phyloP scores from a whole-genome alignment of 2,329 filamentous ascomycete species.

The Penicillium polonicum region DNA sequence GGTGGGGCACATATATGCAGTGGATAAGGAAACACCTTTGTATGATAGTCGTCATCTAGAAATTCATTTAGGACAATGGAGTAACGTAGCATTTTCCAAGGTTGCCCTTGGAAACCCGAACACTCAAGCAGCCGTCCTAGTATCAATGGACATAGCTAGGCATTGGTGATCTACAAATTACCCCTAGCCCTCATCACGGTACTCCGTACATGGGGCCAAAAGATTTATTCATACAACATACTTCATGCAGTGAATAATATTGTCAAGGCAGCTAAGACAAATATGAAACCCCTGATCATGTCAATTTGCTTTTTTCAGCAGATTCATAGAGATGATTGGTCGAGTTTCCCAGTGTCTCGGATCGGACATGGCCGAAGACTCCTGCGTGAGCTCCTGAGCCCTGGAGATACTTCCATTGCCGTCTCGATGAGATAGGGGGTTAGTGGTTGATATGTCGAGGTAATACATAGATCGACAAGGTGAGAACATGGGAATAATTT shows the following conservation, averaged over 20 bases:
- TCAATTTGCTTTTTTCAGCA: background rate
- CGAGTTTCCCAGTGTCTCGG: background rate
- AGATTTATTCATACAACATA: background rate
- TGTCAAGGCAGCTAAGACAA: too few relatives aligned
- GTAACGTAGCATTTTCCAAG: background rate
- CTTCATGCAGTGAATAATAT: background rate
- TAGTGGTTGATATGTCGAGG: background rate
- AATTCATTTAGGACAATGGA: background rate
- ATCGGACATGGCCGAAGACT: background rate
- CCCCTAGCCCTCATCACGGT: background rate
- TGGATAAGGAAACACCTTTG: background rate
- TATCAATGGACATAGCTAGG: background rate
- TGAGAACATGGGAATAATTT: background rate
- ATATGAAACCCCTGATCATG: background rate
- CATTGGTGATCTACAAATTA: background rate
- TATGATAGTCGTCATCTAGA: background rate
- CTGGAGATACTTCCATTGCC: background rate
- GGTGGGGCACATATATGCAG: too few relatives aligned
- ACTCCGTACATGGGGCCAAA: background rate
- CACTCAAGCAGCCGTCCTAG: background rate
- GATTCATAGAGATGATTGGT: background rate
- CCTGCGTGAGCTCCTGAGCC: background rate
- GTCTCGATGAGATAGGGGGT: background rate
- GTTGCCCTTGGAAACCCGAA: background rate
- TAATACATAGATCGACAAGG: background rate